Conservation (phyloP, 2,329 filamentous ascomycete species). For the Penicillium thymicola region DNA sequence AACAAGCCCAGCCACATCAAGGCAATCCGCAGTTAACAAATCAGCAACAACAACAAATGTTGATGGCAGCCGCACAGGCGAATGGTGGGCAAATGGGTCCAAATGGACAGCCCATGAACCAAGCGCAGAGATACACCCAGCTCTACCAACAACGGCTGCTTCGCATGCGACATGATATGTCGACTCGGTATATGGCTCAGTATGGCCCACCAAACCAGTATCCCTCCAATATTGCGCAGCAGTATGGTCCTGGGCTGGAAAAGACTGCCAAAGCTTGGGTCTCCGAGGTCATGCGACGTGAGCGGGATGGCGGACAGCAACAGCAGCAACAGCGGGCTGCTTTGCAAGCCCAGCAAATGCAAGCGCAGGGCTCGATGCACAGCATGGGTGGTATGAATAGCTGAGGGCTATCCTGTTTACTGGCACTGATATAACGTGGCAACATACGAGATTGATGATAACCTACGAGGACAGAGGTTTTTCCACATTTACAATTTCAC, state of each 20-base stretch:
- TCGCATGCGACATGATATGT: slow-evolving; percentile 38
- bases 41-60: slow-evolving; percentile 38
- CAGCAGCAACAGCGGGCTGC: slow-evolving; percentile 31
- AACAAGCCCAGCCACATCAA: slow-evolving; percentile 30
- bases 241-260: slow-evolving; percentile 38
- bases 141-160: slow-evolving; percentile 38
- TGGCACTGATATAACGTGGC: background rate
- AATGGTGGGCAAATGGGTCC: slow-evolving; percentile 36
- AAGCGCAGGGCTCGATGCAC: slow-evolving; percentile 44
- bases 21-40: slow-evolving; percentile 34
- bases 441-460: background rate
- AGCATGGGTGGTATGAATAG: slow-evolving; percentile 36
- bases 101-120: slow-evolving; percentile 29
- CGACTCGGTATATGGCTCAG: slow-evolving; percentile 35
- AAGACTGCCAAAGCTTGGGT: slow-evolving; percentile 38
- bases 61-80: slow-evolving; percentile 40
- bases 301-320: slow-evolving; percentile 34
- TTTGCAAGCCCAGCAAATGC: slow-evolving; percentile 39
- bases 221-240: slow-evolving; percentile 37
- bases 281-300: slow-evolving; percentile 38
- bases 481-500: background rate
- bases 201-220: slow-evolving; percentile 41
- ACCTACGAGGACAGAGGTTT: background rate
- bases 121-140: slow-evolving; percentile 35
- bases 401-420: slow-evolving; percentile 17